Evolutionary conservation across 352 stramenopile species (phyloP).

Genomic region (Globisporangium ultimum): DNA sequence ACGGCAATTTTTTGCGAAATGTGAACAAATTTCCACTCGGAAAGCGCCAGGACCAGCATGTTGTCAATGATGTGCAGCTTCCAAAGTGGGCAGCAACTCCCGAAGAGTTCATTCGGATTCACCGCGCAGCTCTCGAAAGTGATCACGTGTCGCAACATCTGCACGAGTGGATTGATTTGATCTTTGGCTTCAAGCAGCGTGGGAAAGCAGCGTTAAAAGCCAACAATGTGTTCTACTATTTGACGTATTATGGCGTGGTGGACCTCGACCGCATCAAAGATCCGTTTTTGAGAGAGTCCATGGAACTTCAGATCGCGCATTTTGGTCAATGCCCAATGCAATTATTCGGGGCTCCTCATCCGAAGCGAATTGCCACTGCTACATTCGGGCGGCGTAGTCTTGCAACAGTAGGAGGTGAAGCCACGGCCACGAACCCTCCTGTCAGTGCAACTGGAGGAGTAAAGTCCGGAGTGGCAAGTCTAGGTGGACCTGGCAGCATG

Average conservation of each 20-base stretch:
- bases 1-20: slow-evolving; percentile 96
- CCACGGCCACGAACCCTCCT: slow-evolving; percentile 2
- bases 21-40: slow-evolving; percentile 95
- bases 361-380: slow-evolving; percentile 36
- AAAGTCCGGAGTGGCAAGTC: slow-evolving; percentile 10
- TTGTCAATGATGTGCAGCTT: slow-evolving; percentile 94
- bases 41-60: slow-evolving; percentile 68
- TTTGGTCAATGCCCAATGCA: slow-evolving; percentile 99
- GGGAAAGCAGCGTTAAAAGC: slow-evolving; percentile 90
- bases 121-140: slow-evolving; percentile 96
- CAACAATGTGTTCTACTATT: slow-evolving; percentile 96
- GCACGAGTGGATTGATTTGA: slow-evolving; percentile 98
- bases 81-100: slow-evolving; percentile 95
- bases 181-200: slow-evolving; percentile 99
- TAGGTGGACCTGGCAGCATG: slow-evolving; percentile 3
- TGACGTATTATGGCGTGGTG: slow-evolving; percentile 93
- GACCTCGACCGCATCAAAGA: slow-evolving; percentile 97
- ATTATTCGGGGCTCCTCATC: slow-evolving; percentile 82
- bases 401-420: slow-evolving; percentile 8
- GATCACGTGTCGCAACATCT: slow-evolving; percentile 97
- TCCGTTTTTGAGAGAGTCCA: slow-evolving; percentile 89
- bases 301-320: slow-evolving; percentile 98
- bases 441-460: not conserved
- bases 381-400: slow-evolving; percentile 21
- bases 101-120: slow-evolving; percentile 95